These are phyloP conservation scores for Bipolaris victoriae DNA, from an alignment of 2,329 filamentous ascomycete species.

Conservation along the genomic window DNA sequence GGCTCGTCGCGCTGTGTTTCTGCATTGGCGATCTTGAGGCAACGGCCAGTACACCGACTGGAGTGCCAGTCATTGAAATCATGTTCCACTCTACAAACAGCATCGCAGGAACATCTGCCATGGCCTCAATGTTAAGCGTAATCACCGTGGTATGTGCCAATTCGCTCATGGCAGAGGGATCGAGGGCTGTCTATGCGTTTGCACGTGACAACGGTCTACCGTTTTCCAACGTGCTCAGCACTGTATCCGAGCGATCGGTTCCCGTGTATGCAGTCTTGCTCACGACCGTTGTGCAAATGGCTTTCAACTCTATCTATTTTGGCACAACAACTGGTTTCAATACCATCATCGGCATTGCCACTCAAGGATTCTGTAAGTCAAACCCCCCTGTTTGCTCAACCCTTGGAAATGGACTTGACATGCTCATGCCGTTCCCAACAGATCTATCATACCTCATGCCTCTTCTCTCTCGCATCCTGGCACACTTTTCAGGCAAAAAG, in stretches of 20 bases:
- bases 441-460: conserved; percentile 65
- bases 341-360: conserved; percentile 63
- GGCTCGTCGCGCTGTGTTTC: conserved; percentile 51
- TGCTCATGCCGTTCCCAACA: conserved; percentile 23
- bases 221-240: conserved; percentile 56
- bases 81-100: conserved; percentile 58
- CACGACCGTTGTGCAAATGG: conserved; percentile 57
- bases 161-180: conserved; percentile 57
- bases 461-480: conserved; percentile 58
- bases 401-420: not conserved
- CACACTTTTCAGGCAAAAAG: conserved; percentile 52
- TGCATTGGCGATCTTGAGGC: conserved; percentile 53
- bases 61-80: conserved; percentile 61
- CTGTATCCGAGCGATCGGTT: conserved; percentile 56
- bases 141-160: conserved; percentile 56
- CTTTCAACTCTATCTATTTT: conserved; percentile 62
- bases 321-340: conserved; percentile 62
- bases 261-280: conserved; percentile 59
- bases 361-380: conserved; percentile 61
- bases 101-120: conserved; percentile 53
- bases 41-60: conserved; percentile 55
- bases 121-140: conserved; percentile 57
- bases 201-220: conserved; percentile 61
- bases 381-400: no score
- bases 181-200: conserved; percentile 55